phyloP scores from a whole-genome alignment of 2,329 filamentous ascomycete species.

The Thyridium curvatum region DNA sequence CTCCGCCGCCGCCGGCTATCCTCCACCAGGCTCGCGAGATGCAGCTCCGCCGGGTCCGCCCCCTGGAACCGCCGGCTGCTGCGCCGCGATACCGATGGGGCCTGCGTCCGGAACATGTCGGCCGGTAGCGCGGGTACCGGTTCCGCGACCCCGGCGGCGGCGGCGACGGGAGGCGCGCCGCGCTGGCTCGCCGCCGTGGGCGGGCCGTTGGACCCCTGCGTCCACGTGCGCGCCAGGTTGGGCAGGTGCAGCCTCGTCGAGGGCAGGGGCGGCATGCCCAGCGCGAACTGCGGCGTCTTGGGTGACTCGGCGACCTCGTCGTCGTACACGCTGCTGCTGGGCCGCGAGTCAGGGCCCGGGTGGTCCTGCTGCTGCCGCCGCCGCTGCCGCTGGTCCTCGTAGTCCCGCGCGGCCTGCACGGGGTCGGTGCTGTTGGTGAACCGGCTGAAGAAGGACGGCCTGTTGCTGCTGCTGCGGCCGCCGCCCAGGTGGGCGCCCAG shows the following conservation, averaged over 20 bases:
- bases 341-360: too few species aligned
- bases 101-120: constrained; percentile 5
- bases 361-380: too few species aligned
- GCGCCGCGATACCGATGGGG: too few species aligned
- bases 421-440: constrained; percentile 4
- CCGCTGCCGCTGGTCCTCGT: neutral
- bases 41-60: constrained; percentile 41
- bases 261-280: constrained; percentile 30
- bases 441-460: constrained; percentile 19
- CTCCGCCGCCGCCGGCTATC: constrained; percentile 31
- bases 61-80: constrained; percentile 23
- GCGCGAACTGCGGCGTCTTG: constrained; percentile 37
- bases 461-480: too few species aligned
- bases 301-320: constrained; percentile 24
- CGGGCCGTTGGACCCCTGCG: constrained; percentile 24
- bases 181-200: too few species aligned
- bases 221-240: constrained; percentile 30
- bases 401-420: neutral
- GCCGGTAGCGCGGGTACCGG: constrained; percentile 11
- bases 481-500: too few species aligned
- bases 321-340: constrained; percentile 15
- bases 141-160: constrained; percentile 4
- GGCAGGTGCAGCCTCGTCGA: constrained; percentile 34
- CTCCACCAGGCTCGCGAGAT: constrained; percentile 37
- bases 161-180: constrained; percentile 11